phyloP scores from a whole-genome alignment of 78 protist species.

The Cavenderia fasciculata region DNA sequence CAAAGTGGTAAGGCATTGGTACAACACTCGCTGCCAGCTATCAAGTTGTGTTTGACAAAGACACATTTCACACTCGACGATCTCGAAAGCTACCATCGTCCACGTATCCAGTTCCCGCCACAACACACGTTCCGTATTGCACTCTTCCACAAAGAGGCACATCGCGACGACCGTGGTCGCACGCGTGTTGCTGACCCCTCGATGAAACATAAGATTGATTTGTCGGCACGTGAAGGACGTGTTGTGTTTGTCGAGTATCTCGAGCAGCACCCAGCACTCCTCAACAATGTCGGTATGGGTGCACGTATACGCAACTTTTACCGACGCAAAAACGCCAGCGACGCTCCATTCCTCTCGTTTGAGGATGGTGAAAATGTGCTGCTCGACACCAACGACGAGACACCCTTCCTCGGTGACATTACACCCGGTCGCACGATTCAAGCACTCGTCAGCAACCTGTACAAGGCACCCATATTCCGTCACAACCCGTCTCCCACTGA shows the following conservation, averaged over 20 bases:
- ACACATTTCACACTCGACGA: slow-evolving; percentile 51
- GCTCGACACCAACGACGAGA: slow-evolving; percentile 51
- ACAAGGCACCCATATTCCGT: slow-evolving; percentile 67
- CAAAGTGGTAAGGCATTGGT: slow-evolving; percentile 23
- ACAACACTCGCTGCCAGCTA: slow-evolving; percentile 76
- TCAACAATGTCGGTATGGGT: slow-evolving; percentile 83
- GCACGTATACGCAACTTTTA: slow-evolving; percentile 68
- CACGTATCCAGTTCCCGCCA: slow-evolving; percentile 24
- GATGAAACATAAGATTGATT: slow-evolving; percentile 66
- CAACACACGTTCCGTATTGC: slow-evolving; percentile 3
- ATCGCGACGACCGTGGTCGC: background rate
- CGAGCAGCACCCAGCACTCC: slow-evolving; percentile 80
- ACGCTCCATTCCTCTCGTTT: slow-evolving; percentile 11
- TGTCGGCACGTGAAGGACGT: slow-evolving; percentile 84
- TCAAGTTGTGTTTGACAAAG: slow-evolving; percentile 62
- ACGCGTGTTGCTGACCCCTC: background rate
- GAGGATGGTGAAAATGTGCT: slow-evolving; percentile 75
- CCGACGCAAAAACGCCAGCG: slow-evolving; percentile 19
- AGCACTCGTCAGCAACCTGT: slow-evolving; percentile 68
- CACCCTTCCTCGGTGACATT: slow-evolving; percentile 85
- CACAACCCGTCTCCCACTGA: slow-evolving; percentile 77
- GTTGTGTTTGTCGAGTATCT: slow-evolving; percentile 77
- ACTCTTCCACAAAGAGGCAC: slow-evolving; percentile 27
- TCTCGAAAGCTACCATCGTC: slow-evolving; percentile 29
- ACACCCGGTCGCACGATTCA: slow-evolving; percentile 72